phyloP scores from a whole-genome alignment of 2,329 filamentous ascomycete species.

The Cordyceps militaris region DNA sequence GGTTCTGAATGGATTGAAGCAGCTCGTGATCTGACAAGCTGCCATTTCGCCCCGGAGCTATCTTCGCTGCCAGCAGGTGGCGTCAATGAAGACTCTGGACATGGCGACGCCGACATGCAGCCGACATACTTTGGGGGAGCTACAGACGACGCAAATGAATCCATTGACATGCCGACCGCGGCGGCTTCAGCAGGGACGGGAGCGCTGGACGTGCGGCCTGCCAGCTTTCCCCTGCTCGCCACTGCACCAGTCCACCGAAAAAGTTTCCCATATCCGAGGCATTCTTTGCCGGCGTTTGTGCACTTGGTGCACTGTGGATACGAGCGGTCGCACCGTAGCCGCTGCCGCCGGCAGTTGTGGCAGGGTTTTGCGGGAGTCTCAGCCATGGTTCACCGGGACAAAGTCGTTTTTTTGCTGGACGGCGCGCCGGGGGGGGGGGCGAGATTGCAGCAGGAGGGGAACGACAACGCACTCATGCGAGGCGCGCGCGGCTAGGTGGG shows the following conservation, averaged over 20 bases:
- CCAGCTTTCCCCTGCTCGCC: constrained; percentile 35
- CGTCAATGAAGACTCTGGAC: neutral
- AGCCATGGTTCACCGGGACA: constrained; percentile 12
- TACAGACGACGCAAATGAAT: neutral
- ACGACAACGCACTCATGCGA: neutral
- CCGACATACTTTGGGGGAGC: neutral
- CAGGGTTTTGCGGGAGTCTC: constrained; percentile 32
- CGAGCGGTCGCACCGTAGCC: constrained; percentile 46
- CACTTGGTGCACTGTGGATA: constrained; percentile 47
- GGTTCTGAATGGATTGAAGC: constrained; percentile 17
- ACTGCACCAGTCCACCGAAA: constrained; percentile 46
- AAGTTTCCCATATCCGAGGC: constrained; percentile 46
- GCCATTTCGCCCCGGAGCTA: constrained; percentile 15
- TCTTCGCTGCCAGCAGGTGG: neutral
- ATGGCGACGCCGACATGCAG: neutral
- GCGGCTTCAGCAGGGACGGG: constrained; percentile 14
- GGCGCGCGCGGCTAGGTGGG: neutral
- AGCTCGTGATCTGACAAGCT: constrained; percentile 22
- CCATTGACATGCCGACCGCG: neutral
- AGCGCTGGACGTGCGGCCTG: constrained; percentile 32
- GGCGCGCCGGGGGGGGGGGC: neutral
- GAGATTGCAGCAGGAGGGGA: neutral
- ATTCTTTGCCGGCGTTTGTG: constrained; percentile 39
- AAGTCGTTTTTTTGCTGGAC: neutral
- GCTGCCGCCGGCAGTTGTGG: constrained; percentile 48